Base-by-base conservation (phyloP, 2,329 filamentous ascomycete species). In the Cladosporium austrohemisphaericum region DNA sequence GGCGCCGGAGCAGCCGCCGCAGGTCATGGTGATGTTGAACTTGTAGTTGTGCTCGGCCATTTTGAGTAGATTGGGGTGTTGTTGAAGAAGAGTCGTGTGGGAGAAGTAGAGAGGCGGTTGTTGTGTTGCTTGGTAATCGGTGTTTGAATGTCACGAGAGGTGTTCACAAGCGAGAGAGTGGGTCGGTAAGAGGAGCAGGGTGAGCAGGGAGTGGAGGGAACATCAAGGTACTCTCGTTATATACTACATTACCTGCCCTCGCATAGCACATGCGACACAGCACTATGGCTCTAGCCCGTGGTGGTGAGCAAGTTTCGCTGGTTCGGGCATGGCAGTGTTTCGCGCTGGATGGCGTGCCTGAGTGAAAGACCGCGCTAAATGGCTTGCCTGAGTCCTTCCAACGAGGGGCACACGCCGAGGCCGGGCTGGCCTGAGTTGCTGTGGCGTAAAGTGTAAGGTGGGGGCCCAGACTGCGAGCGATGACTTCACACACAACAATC, bases 21-120 rank as follows among this genome's bases (percentile, higher is more conserved):
- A 98, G 78, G 77, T 86, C 93, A 98, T 98, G 71, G 76, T 78
- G 70, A 97, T 82, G 72, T 91, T 84, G 78, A 97, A 97, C 71
- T 93, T 88, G 85, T 97, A 97, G 60, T 83, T 88, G 77, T 95
- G 89, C 61, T 85, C 82, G 52, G 83, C 74, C 86, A 91, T 90
- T 63, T 59, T 76, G 65, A 41, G 40, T 38, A 29, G 23, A 10
- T 18, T 41, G 46, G 10, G 19, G 28, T 5, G 5, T 32, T 23
- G 19, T 14, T 25, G 14, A 10, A 29, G 32, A 16, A 18, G 11
- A n/a, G 32, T 16, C 14, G 23, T 18, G 22, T 40, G n/a, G 37
- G 14, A 11, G 13, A 10, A 25, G 14, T 8, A 29, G 25, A 8
- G 41, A 20, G 19, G 8, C 29, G 32, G 22, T 20, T 11, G 29